A percentile compares a stretch with the other conserved stretches of the same genome.
Conservation (phyloP, 2,329 filamentous ascomycete genomes). For the Nigrograna mackinnonii region DNA sequence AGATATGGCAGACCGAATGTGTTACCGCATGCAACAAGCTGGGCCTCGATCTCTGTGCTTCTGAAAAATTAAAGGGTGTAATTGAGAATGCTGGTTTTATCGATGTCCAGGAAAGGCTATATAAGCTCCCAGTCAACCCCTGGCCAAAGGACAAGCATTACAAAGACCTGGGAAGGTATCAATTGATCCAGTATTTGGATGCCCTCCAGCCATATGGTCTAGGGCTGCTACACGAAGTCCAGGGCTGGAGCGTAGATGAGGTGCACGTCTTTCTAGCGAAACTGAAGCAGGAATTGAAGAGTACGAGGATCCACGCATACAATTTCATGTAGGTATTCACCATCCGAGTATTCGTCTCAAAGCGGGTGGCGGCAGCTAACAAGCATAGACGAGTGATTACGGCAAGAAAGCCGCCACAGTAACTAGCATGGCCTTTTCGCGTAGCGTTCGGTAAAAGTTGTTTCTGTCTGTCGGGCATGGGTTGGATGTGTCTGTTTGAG, state of each 20-base stretch:
- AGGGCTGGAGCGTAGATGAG: constrained; percentile 48
- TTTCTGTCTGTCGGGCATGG: too few relatives aligned
- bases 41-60: constrained; percentile 42
- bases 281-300: constrained; percentile 24
- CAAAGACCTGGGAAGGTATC: constrained; percentile 19
- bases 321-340: too few relatives aligned
- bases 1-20: constrained; percentile 16
- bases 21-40: constrained; percentile 12
- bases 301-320: constrained; percentile 21
- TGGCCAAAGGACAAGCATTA: constrained; percentile 21
- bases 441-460: too few relatives aligned
- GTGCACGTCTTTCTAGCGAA: constrained; percentile 42
- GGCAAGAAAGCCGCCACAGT: too few relatives aligned
- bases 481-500: too few relatives aligned
- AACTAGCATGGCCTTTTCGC: too few relatives aligned
- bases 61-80: constrained; percentile 40
- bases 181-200: constrained; percentile 13
- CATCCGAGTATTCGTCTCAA: too few relatives aligned
- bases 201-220: constrained; percentile 48
- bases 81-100: constrained; percentile 49
- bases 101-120: constrained; percentile 38
- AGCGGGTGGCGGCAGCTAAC: too few relatives aligned
- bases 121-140: constrained; percentile 17
- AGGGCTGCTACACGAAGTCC: constrained; percentile 43
- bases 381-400: too few relatives aligned